Evolutionary conservation across 768 basidiomycete genomes (phyloP), one percentile per base, ranked within the genome.

Genomic region (Astraeus odoratus): DNA sequence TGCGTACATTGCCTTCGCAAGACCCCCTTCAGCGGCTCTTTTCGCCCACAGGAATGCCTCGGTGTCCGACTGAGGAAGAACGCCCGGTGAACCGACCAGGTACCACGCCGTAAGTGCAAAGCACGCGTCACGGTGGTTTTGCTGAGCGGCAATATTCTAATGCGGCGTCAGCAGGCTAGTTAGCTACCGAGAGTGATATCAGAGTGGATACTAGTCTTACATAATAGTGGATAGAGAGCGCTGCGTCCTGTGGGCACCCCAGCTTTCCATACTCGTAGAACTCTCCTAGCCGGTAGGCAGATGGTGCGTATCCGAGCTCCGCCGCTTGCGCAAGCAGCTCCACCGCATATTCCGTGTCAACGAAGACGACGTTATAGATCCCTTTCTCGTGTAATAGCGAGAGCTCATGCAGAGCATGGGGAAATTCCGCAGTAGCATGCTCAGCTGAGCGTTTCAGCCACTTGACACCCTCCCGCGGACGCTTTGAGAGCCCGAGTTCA

Each of bases 31-130:
- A 15, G 93, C 94, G 19, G 96, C 93, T 57, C 83, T 93, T 67
- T 88, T 88, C 5, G 96, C 91, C 96, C 96, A 99, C 3, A 99
- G 71, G 66, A 82, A 98, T 9, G 96, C 96, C 60, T 99, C 96
- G 0, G 95, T 98, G 61, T 99, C 96, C 0, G 93, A 96, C 60
- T 99, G 96, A 1, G 96, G 95, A 13, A 99, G 77, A 2, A 99
- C 92, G 19, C 96, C 95, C 0, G 94, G 90, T 8, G 94, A 97
- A 38, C 96, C 96, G 48, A 98, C 95, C 51, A 99, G 83, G 60
- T 99, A 99, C 95, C 95, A 99, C 6, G 96, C 94, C 15, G 96
- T 98, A 33, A 99, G 74, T 1, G 96, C 95, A 58, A 98, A 98
- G 62, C 95, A 98, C 0, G 95, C 93, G 57, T 98, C 96, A 4